Percentiles rank a stretch among this genome's conserved stretches.
Evolutionary conservation across 2,329 filamentous ascomycete genomes (phyloP).

Genomic region (Calonectria leucothoes): DNA sequence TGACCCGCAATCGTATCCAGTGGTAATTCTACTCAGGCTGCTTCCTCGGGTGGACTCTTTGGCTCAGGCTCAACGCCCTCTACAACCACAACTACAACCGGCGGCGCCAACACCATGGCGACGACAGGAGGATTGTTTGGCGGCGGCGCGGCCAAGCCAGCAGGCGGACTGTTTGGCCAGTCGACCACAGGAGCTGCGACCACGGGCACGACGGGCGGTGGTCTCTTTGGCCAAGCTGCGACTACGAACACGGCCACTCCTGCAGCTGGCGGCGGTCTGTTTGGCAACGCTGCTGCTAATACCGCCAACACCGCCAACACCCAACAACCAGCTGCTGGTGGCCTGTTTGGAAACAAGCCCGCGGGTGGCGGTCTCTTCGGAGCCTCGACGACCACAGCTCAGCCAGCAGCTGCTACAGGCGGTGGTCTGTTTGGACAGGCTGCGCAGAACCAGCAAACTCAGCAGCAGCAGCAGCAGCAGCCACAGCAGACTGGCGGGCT

Average conservation of each 20-base stretch:
- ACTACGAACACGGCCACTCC: conserved; percentile 42
- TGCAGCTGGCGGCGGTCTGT: conserved; percentile 43
- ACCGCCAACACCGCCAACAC: conserved; percentile 28
- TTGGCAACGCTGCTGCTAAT: conserved; percentile 41
- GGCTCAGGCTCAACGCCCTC: conserved; percentile 45
- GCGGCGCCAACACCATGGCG: conserved; percentile 48
- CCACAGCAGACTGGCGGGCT: conserved; percentile 39
- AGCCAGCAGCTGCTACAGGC: conserved; percentile 23
- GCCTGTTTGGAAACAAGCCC: conserved; percentile 30
- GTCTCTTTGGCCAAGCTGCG: conserved; percentile 47
- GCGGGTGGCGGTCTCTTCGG: conserved; percentile 38
- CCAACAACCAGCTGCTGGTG: conserved; percentile 31
- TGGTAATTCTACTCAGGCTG: conserved; percentile 44
- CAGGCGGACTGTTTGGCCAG: conserved; percentile 46
- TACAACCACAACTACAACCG: conserved; percentile 40
- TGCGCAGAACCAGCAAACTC: conserved; percentile 32
- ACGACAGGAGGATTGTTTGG: conserved; percentile 46
- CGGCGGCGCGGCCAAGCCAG: conserved; percentile 37
- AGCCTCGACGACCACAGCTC: conserved; percentile 23
- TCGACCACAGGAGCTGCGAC: conserved; percentile 36
- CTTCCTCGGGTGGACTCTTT: conserved; percentile 52
- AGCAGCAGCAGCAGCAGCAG: conserved; percentile 38
- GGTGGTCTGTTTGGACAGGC: conserved; percentile 43
- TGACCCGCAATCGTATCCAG: conserved; percentile 34
- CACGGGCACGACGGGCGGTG: conserved; percentile 33